Conservation (phyloP, 139 green algal genomes). For the Chloropicon primus region DNA sequence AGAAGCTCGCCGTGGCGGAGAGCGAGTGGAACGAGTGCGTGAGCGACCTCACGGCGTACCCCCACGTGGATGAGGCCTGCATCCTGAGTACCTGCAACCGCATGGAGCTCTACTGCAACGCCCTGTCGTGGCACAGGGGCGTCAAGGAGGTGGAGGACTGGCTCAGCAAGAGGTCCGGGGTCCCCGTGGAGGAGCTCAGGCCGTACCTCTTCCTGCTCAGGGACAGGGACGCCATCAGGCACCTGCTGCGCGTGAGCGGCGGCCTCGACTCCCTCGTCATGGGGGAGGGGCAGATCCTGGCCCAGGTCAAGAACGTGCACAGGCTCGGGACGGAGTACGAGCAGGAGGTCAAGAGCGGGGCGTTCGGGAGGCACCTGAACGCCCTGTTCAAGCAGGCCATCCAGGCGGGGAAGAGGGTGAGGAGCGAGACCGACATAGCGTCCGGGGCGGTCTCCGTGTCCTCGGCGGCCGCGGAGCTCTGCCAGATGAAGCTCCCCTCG, state of each 20-base stretch:
- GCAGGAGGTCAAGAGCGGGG: conserved; percentile 46
- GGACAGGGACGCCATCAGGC: conserved; percentile 87
- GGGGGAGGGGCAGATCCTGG: conserved; percentile 97
- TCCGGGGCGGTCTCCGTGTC: conserved; percentile 85
- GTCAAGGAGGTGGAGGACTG: conserved; percentile 95
- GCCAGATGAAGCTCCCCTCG: conserved; percentile 89
- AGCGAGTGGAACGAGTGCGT: conserved; percentile 88
- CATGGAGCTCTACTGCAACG: conserved; percentile 98
- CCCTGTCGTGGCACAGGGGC: conserved; percentile 79
- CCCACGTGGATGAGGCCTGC: conserved; percentile 95
- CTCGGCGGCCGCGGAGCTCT: conserved; percentile 91
- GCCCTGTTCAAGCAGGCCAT: conserved; percentile 98
- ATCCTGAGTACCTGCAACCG: conserved; percentile 98
- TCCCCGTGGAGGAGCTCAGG: conserved; percentile 10
- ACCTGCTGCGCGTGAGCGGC: conserved; percentile 84
- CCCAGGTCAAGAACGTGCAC: conserved; percentile 70
- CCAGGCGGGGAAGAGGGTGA: conserved; percentile 89
- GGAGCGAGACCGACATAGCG: conserved; percentile 85
- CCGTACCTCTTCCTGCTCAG: conserved; percentile 89
- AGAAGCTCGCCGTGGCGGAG: conserved; percentile 89
- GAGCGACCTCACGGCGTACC: conserved; percentile 75
- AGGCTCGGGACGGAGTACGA: not conserved
- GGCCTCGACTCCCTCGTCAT: conserved; percentile 96
- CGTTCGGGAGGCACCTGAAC: conserved; percentile 94
- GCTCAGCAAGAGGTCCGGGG: conserved; percentile 51